Conservation (phyloP, 208 protist genomes). For the Porcisia hertigi region DNA sequence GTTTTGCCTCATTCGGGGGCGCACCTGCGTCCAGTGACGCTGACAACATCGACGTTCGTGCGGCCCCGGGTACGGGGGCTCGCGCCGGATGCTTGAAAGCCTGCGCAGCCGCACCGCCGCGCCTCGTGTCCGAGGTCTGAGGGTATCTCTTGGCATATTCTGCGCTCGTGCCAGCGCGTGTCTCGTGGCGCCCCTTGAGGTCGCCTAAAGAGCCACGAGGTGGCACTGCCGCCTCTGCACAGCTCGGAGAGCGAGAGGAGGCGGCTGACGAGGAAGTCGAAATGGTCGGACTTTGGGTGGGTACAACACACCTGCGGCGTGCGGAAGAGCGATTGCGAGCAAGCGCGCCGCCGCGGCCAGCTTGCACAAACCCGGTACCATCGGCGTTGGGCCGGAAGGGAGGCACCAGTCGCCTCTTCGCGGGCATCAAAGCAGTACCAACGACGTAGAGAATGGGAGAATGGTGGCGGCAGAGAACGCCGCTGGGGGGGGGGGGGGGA, state of each 20-base stretch:
- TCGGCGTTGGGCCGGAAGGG: constrained; percentile 43
- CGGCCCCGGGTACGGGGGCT: not conserved
- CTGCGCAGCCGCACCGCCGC: not conserved
- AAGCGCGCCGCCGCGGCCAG: not conserved
- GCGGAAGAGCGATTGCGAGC: constrained; percentile 13
- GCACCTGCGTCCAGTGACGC: not conserved
- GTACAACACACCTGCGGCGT: not conserved
- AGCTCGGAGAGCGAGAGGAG: constrained; percentile 2
- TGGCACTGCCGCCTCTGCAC: not conserved
- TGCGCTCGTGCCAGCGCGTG: not conserved
- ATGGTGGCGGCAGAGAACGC: not conserved
- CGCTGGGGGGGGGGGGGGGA: too few species aligned
- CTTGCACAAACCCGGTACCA: constrained; percentile 35
- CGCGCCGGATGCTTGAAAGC: not conserved
- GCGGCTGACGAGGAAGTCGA: constrained; percentile 9
- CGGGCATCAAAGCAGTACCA: constrained; percentile 15
- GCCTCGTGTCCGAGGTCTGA: not conserved
- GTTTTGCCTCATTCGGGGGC: not conserved
- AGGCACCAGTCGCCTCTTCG: constrained; percentile 33
- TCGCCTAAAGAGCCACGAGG: not conserved
- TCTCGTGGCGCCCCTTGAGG: not conserved
- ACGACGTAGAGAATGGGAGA: not conserved
- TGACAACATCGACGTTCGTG: not conserved
- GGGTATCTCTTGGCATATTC: not conserved
- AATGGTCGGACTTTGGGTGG: not conserved